Conservation (phyloP, 139 green algal species). For the Gonium pectorale region DNA sequence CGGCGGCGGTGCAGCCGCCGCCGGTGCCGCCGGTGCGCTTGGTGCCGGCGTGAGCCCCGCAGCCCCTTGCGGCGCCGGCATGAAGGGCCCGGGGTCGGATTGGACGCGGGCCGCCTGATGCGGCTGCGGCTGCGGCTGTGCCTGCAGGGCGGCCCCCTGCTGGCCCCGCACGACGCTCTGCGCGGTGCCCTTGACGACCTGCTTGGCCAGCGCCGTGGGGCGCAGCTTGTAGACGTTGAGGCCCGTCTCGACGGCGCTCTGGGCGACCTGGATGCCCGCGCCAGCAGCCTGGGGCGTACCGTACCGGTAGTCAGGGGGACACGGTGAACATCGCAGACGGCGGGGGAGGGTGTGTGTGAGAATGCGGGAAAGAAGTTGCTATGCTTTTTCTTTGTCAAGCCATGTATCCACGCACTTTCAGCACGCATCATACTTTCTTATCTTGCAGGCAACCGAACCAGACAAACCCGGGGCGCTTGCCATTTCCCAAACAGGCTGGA, state of each 20-base stretch:
- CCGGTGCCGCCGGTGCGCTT: not conserved
- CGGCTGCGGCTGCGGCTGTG: not conserved
- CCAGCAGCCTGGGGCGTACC: not conserved
- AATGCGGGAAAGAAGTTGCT: not conserved
- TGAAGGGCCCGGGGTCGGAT: not conserved
- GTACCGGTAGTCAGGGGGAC: too few relatives aligned
- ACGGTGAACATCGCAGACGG: too few relatives aligned
- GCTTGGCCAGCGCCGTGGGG: constrained; percentile 17
- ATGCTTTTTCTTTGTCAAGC: not conserved
- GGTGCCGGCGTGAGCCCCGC: not conserved
- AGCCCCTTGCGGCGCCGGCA: not conserved
- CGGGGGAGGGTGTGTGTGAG: not conserved
- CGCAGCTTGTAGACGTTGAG: constrained; percentile 36
- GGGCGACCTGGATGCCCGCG: not conserved
- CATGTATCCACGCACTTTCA: not conserved
- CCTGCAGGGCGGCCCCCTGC: not conserved
- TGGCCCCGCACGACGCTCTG: constrained; percentile 9
- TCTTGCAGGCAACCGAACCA: too few relatives aligned
- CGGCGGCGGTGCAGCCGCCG: not conserved
- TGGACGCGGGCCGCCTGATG: too few relatives aligned
- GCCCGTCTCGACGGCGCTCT: constrained; percentile 10
- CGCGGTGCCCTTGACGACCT: constrained; percentile 12
- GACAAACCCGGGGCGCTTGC: too few relatives aligned
- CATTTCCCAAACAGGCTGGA: too few relatives aligned
- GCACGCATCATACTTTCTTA: not conserved